Evolutionary conservation across 2,329 filamentous ascomycete species (phyloP), one percentile per base, ranked within the genome.

Genomic region (Blastomyces gilchristii): DNA sequence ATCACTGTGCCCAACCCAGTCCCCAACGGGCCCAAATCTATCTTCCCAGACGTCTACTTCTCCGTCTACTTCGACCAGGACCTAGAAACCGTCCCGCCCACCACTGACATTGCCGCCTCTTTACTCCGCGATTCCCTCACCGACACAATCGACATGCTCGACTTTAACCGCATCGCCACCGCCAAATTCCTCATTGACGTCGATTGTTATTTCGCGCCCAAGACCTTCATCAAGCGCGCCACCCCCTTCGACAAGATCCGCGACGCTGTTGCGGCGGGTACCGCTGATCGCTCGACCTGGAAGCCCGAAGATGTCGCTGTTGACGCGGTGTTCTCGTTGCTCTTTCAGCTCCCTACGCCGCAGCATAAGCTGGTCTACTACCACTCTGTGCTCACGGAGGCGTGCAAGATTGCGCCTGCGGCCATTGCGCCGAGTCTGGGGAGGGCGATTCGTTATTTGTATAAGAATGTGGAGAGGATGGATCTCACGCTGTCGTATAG

Each of bases 351-450:
- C 47, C 94, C 94, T 3, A 82, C 81, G 3, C 86, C 94, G 0
- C 91, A 96, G 76, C 91, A 96, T 77, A 97, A 97, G 76, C 82
- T 96, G 1, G 90, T 99, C 11, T 99, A 96, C 77, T 99, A 97
- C 75, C 94, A 99, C 76, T 89, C 92, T 0, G 86, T 97, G 2
- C 85, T 99, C 59, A 97, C 93, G 0, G 93, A 99, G 75, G 86
- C 91, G 64, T 99, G 94, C 80, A 97, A 96, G 78, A 87, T 97
- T 69, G 93, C 92, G 0, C 94, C 94, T 1, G 91, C 90, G 18
- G 94, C 94, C n/a, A 94, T 99, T 69, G 94, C 94, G 1, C 94
- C 94, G 0, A 96, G 90, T 72, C 80, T 99, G 50, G 94, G 94
- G 62, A 85, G 94, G 75, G 94, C 93, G 11, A 99, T 99, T 69